These are phyloP conservation scores for Rhodotorula glutinis DNA, from an alignment of 1,284 basidiomycete species.

Conservation along the genomic window DNA sequence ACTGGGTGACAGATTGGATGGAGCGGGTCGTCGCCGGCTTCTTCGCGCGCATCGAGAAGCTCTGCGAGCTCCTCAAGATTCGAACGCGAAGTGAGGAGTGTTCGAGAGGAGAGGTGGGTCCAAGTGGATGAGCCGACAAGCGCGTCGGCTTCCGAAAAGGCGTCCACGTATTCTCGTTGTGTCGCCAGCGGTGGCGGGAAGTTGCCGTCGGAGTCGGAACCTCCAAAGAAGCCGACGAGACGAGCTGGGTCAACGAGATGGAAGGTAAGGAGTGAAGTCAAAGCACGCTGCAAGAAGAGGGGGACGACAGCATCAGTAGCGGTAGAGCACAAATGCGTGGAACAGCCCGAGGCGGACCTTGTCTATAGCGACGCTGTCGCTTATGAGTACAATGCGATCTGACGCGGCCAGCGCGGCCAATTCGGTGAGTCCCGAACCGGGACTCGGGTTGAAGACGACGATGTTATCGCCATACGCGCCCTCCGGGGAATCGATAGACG, in stretches of 20 bases:
- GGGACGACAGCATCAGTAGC: not conserved
- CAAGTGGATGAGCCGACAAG: constrained; percentile 19
- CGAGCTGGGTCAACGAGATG: constrained; percentile 24
- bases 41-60: not conserved
- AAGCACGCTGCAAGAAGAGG: constrained; percentile 25
- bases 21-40: not conserved
- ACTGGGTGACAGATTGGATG: constrained; percentile 28
- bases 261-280: constrained; percentile 25
- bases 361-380: constrained; percentile 33
- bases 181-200: constrained; percentile 16
- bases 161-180: constrained; percentile 1
- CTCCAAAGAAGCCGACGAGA: constrained; percentile 28
- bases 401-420: constrained; percentile 8
- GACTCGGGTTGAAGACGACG: constrained; percentile 9
- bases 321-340: not conserved
- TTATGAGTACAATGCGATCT: constrained; percentile 22
- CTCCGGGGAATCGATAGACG: constrained; percentile 19
- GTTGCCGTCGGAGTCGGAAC: constrained; percentile 1
- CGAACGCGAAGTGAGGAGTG: constrained; percentile 15
- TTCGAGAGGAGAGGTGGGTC: constrained; percentile 25
- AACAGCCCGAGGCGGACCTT: constrained; percentile 13
- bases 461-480: constrained; percentile 6
- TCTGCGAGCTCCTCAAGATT: constrained; percentile 19
- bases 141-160: constrained; percentile 21
- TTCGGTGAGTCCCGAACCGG: constrained; percentile 19